Percentiles rank a stretch among this genome's conserved stretches.
These are phyloP conservation scores for Royoungia palumana DNA, from an alignment of 768 basidiomycete species.

Conservation along the genomic window DNA sequence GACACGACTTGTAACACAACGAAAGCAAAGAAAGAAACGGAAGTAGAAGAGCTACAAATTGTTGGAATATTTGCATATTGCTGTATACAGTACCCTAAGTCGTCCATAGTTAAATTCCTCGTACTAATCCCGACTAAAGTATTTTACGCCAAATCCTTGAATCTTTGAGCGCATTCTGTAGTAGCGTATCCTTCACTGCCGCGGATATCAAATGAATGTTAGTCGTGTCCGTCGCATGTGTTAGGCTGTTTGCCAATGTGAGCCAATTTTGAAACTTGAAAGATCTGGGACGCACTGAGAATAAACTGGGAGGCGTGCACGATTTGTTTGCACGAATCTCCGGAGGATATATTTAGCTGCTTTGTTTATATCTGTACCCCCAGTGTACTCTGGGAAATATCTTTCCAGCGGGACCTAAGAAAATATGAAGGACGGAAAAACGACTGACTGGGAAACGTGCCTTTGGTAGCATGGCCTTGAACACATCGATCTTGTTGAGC, in stretches of 20 bases:
- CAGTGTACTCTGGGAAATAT: slow-evolving; percentile 87
- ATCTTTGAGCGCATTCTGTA: slow-evolving; percentile 84
- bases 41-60: slow-evolving; percentile 50
- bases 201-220: too few relatives aligned
- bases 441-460: neutral
- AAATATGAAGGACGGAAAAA: neutral
- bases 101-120: too few relatives aligned
- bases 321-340: slow-evolving; percentile 91
- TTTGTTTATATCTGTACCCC: slow-evolving; percentile 87
- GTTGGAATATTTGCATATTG: too few relatives aligned
- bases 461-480: slow-evolving; percentile 70
- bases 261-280: neutral
- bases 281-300: slow-evolving; percentile 62
- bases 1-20: slow-evolving; percentile 11
- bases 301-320: slow-evolving; percentile 81
- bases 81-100: too few relatives aligned
- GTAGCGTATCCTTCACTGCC: slow-evolving; percentile 94
- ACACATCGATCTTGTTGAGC: slow-evolving; percentile 72
- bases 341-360: slow-evolving; percentile 93
- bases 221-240: slow-evolving; percentile 85
- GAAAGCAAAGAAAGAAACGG: neutral
- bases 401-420: slow-evolving; percentile 65
- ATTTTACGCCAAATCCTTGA: too few relatives aligned
- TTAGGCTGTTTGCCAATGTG: slow-evolving; percentile 46
- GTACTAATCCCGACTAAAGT: too few relatives aligned